phyloP scores from a whole-genome alignment of 1,284 basidiomycete species.

The Apiotrichum akiyoshidainum region DNA sequence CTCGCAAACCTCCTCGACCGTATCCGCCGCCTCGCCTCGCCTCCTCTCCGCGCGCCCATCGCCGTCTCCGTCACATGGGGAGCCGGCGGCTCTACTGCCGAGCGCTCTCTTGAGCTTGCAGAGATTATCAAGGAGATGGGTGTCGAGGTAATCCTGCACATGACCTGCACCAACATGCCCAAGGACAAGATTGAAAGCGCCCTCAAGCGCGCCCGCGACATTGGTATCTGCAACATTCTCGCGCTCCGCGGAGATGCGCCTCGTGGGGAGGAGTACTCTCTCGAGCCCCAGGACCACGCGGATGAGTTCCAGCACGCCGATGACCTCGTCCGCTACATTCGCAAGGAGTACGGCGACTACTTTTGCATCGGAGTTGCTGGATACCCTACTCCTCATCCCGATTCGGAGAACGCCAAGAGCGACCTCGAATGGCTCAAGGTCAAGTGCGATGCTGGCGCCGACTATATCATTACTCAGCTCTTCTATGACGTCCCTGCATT shows the following conservation, averaged over 20 bases:
- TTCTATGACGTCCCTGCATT: constrained; percentile 94
- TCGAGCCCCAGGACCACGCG: constrained; percentile 68
- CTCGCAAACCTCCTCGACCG: constrained; percentile 80
- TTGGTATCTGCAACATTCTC: constrained; percentile 85
- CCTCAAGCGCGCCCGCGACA: constrained; percentile 72
- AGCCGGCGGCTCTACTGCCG: constrained; percentile 88
- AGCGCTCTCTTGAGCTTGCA: constrained; percentile 81
- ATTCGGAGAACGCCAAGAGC: constrained; percentile 63
- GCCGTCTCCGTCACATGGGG: constrained; percentile 93
- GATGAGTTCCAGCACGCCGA: constrained; percentile 76
- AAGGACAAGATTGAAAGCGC: constrained; percentile 80
- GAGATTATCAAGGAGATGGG: constrained; percentile 58
- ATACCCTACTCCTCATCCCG: constrained; percentile 89
- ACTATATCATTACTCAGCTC: constrained; percentile 93
- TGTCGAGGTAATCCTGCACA: constrained; percentile 76
- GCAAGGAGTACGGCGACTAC: constrained; percentile 73
- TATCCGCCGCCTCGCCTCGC: constrained; percentile 65
- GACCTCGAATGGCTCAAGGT: constrained; percentile 75
- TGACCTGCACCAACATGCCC: constrained; percentile 98
- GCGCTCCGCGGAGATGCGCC: constrained; percentile 94
- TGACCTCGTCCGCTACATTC: constrained; percentile 89
- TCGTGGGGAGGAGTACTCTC: constrained; percentile 87
- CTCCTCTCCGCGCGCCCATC: constrained; percentile 58
- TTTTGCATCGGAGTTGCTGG: constrained; percentile 76
- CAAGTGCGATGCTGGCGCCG: constrained; percentile 92